Percentiles rank a stretch among this genome's conserved stretches.
These are phyloP conservation scores for Leptographium lundbergii DNA, from an alignment of 2,329 filamentous ascomycete species.

Conservation along the genomic window DNA sequence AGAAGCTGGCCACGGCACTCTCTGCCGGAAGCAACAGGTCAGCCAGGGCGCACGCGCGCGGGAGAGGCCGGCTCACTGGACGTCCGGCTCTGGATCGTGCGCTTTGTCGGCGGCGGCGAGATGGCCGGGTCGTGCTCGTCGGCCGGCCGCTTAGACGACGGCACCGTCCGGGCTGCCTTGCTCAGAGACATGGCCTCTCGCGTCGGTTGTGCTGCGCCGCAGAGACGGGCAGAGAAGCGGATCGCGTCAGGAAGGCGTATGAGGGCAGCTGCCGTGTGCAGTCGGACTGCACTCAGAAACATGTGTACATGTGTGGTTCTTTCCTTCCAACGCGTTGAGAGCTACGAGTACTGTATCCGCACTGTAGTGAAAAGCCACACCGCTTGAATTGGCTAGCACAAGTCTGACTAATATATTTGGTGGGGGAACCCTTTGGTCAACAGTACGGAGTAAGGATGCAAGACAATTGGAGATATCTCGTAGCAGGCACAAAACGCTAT, in stretches of 20 bases:
- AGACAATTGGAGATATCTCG: not conserved
- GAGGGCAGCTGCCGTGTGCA: not conserved
- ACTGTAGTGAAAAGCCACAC: too few relatives aligned
- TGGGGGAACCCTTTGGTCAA: too few relatives aligned
- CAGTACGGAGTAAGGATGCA: too few relatives aligned
- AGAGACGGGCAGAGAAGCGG: too few relatives aligned
- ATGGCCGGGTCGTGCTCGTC: constrained; percentile 25
- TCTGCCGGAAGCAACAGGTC: constrained; percentile 27
- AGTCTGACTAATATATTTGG: too few relatives aligned
- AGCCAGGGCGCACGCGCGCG: not conserved
- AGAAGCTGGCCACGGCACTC: constrained; percentile 68
- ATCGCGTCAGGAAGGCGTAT: not conserved
- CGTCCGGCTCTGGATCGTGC: constrained; percentile 33
- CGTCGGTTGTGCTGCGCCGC: too few relatives aligned
- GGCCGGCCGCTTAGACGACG: not conserved
- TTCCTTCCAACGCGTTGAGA: too few relatives aligned
- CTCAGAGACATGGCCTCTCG: too few relatives aligned
- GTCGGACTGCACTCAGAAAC: too few relatives aligned
- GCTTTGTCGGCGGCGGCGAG: constrained; percentile 41
- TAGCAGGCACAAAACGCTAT: not conserved
- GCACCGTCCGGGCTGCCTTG: not conserved
- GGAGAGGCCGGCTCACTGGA: not conserved
- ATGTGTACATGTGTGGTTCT: too few relatives aligned
- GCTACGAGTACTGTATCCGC: too few relatives aligned
- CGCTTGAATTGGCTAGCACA: too few relatives aligned